Base-by-base conservation (phyloP, 805 yeast species). In the Tetrapisispora arboricola region DNA sequence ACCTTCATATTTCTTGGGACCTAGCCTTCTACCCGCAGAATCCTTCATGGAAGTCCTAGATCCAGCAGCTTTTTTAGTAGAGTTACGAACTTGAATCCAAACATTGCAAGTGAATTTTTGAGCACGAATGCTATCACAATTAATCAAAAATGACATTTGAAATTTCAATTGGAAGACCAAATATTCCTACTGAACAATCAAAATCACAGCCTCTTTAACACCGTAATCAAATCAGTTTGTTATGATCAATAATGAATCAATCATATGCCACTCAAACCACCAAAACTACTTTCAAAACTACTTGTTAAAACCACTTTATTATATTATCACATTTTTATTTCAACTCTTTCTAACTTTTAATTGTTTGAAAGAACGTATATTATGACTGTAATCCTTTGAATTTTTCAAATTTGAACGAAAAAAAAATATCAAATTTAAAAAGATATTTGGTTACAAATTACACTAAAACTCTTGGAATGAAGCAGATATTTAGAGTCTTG, bases 11-110 rank as follows among this genome's bases (percentile, higher is more conserved):
- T 73, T 83, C 65, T 92, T 92, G 27, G 94, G 83, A 20, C 98
- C 98, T 39, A 92, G 67, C 57, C 97, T 72, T 62, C 94, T 78
- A 69, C 98, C 98, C 3, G 86, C 86, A 13, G 98, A 88, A 61
- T 88, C 96, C 59, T 82, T 81, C 77, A 83, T 88, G 50, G 83
- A 84, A 15, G 96, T 84, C 65, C 78, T 84, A n/a, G 96, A 86
- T 52, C 96, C 96, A 17, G 94, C 86, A 7, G 92, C 96, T 60
- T 79, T 82, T 65, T 92, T 92, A 13, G 96, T 86, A 21, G 98
- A 95, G 17, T 78, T 78, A 72, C 98, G 86, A 12, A 86, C 75
- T 42, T 67, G 72, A 22, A 50, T 49, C 13, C 49, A 40, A 17
- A 54, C 39, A 28, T 26, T 36, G 34, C 38, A 16, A 26, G 32